Evolutionary conservation across 768 basidiomycete species (phyloP), one percentile per base, ranked within the genome.

Genomic region (Daedaleopsis nitida): DNA sequence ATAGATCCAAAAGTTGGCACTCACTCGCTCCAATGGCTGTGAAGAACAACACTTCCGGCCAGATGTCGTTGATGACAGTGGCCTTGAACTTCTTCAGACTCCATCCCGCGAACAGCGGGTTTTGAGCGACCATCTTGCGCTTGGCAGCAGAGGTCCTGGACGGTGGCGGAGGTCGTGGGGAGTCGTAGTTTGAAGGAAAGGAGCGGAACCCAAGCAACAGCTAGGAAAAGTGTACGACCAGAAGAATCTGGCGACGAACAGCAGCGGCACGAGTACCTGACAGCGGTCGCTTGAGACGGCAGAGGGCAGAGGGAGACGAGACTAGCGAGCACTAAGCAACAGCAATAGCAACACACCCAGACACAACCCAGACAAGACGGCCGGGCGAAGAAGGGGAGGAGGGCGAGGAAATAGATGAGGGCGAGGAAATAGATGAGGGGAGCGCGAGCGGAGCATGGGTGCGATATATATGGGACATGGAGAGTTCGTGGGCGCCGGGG

Each of bases 41-140:
- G 74, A 89, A 89, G 75, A 89, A 86, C 0, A 81, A 38, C 19
- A 83, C 80, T 64, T 86, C 83, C 1, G 83, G 83, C 83, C 83
- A 87, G 17, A 86, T 84, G 69, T 86, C 84, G 65, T 86, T 85
- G 57, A 86, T 74, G 58, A 88, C 83, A 12, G 83, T 86, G 3
- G 83, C 81, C 59, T 81, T 74, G 70, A 85, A 82, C 66, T 79
- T 81, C 69, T 81, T 83, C 53, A 75, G 53, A 23, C 78, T 80
- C 78, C 80, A 83, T 53, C 80, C 80, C 47, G 72, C 75, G 69
- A 82, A 81, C 34, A 82, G 75, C 10, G 81, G 80, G 62, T 81
- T 80, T 21, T 73, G 64, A 32, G 79, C 76, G 49, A 81, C 79
- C 64, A 65, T 65, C 19, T 37, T 55, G 32, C 5, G 35, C 7